Conservation (phyloP, 2,329 filamentous ascomycete genomes). For the Aspergillus eucalypticola region DNA sequence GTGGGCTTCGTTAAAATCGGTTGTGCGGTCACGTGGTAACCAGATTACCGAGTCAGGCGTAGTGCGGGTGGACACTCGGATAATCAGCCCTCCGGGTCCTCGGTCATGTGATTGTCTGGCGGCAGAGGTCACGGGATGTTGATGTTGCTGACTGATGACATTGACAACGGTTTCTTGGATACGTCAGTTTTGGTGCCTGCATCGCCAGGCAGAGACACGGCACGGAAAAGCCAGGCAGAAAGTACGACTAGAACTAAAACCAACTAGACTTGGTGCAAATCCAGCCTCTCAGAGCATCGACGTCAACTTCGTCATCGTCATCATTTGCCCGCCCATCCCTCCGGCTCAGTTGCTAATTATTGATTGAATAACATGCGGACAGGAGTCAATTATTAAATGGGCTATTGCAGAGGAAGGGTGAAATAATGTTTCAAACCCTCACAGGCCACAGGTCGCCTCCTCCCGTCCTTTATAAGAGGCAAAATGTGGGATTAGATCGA, state of each 20-base stretch:
- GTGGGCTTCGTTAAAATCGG: slow-evolving; percentile 37
- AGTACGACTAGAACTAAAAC: background rate
- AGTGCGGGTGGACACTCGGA: slow-evolving; percentile 13
- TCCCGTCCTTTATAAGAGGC: background rate
- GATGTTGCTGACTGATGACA: too few relatives aligned
- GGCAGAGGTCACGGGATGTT: slow-evolving; percentile 1
- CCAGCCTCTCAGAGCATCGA: background rate
- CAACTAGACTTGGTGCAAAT: background rate
- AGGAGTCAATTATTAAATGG: slow-evolving; percentile 19
- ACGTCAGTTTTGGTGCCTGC: background rate
- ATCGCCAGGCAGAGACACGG: background rate
- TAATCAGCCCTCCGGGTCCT: slow-evolving; percentile 8
- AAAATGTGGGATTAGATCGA: slow-evolving; percentile 1
- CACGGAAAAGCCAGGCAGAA: background rate
- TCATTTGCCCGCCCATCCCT: background rate
- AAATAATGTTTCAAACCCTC: slow-evolving; percentile 26
- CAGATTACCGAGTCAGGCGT: slow-evolving; percentile 8
- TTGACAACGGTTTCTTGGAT: too few relatives aligned
- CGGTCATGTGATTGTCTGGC: slow-evolving; percentile 11
- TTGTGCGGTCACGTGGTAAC: slow-evolving; percentile 43
- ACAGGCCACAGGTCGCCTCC: slow-evolving; percentile 13
- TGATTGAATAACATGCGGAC: slow-evolving; percentile 9
- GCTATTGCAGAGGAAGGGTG: slow-evolving; percentile 24
- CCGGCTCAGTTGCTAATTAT: slow-evolving; percentile 17
- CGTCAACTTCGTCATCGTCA: slow-evolving; percentile 2